Conservation (phyloP, 2,329 filamentous ascomycete species). For the Fusarium dlaminii region DNA sequence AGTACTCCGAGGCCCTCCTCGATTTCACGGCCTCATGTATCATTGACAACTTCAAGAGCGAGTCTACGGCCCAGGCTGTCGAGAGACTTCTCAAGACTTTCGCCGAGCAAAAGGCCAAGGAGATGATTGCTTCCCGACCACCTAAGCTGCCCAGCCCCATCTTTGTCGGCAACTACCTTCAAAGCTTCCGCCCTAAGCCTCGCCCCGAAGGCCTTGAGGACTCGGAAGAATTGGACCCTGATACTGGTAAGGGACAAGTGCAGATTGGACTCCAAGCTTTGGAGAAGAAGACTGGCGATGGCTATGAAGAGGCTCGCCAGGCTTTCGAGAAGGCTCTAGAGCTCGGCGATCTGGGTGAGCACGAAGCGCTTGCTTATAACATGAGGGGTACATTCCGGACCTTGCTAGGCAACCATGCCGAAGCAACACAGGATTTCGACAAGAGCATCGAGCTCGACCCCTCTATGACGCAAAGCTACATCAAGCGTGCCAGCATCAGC, state of each 20-base stretch:
- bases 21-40: slow-evolving; percentile 99
- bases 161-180: slow-evolving; percentile 98
- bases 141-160: slow-evolving; percentile 94
- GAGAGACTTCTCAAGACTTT: slow-evolving; percentile 97
- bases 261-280: slow-evolving; percentile 84
- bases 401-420: slow-evolving; percentile 85
- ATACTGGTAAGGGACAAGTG: slow-evolving; percentile 85
- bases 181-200: slow-evolving; percentile 90
- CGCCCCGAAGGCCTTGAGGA: slow-evolving; percentile 86
- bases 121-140: slow-evolving; percentile 84
- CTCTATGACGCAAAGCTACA: slow-evolving; percentile 91
- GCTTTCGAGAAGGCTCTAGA: slow-evolving; percentile 91
- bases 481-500: slow-evolving; percentile 98
- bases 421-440: slow-evolving; percentile 85
- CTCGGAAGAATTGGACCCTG: slow-evolving; percentile 77
- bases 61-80: slow-evolving; percentile 86
- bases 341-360: slow-evolving; percentile 79
- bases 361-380: slow-evolving; percentile 94
- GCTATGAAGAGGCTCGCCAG: slow-evolving; percentile 86
- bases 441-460: slow-evolving; percentile 93
- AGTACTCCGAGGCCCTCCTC: slow-evolving; percentile 92
- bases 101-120: slow-evolving; percentile 91
- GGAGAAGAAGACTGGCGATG: slow-evolving; percentile 86
- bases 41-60: slow-evolving; percentile 96
- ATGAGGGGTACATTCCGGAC: slow-evolving; percentile 97